Conservation (phyloP, 148 eudicot species). For the Vaccinium corymbosum region DNA sequence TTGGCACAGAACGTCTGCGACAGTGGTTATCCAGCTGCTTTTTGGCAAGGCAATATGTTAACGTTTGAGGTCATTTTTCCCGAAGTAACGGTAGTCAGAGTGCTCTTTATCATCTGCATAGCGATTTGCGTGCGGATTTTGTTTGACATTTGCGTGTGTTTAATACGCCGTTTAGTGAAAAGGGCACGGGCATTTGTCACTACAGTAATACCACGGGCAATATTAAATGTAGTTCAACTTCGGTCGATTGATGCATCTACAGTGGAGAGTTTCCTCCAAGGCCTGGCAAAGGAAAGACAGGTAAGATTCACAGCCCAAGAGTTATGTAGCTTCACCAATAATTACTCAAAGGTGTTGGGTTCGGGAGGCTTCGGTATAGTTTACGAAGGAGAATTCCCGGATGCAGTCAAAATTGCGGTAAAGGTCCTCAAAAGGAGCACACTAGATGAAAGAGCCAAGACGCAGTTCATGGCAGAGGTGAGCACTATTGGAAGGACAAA, state of each 20-base stretch:
- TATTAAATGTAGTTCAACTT: neutral
- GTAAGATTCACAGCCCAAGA: neutral
- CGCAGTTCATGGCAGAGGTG: conserved; percentile 24
- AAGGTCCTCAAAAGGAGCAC: conserved; percentile 22
- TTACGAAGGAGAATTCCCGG: conserved; percentile 26
- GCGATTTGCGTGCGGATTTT: too few species aligned
- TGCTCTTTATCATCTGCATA: too few species aligned
- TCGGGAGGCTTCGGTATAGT: conserved; percentile 28
- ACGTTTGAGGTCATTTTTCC: too few species aligned
- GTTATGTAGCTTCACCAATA: neutral
- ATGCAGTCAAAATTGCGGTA: conserved; percentile 20
- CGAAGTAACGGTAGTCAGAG: too few species aligned
- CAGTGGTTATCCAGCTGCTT: too few species aligned
- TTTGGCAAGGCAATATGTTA: too few species aligned
- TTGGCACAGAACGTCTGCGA: too few species aligned
- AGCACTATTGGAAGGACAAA: conserved; percentile 10
- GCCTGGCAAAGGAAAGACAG: conserved; percentile 8
- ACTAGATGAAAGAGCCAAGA: conserved; percentile 10
- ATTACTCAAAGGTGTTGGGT: conserved; percentile 17
- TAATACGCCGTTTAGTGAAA: too few species aligned
- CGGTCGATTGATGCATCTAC: conserved; percentile 6
- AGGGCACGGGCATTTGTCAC: neutral
- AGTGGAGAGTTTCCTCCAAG: conserved; percentile 17
- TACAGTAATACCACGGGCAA: neutral
- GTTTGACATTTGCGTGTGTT: too few species aligned